These are phyloP conservation scores for Cymodocea nodosa DNA, from an alignment of 116 monocot genomes.

Conservation along the genomic window DNA sequence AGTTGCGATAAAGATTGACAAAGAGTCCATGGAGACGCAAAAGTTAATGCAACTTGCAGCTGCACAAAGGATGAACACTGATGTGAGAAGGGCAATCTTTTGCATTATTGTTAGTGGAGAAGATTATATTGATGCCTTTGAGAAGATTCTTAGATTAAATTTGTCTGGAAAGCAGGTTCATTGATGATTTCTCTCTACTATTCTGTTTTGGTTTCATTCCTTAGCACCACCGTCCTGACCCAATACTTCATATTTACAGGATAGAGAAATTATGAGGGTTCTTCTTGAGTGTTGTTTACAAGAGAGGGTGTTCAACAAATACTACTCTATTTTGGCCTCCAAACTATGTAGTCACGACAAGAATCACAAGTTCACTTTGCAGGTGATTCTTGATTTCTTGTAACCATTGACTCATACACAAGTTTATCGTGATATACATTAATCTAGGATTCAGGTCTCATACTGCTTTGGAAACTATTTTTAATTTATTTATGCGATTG, in stretches of 20 bases:
- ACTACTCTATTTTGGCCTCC: conserved; percentile 77
- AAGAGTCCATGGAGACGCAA: conserved; percentile 56
- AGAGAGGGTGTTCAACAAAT: conserved; percentile 89
- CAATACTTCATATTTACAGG: conserved; percentile 26
- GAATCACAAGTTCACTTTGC: conserved; percentile 94
- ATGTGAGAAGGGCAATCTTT: conserved; percentile 81
- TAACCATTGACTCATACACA: too few relatives aligned
- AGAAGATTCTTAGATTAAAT: conserved; percentile 76
- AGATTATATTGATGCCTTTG: conserved; percentile 95
- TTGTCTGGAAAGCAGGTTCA: conserved; percentile 86
- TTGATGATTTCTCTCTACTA: neutral
- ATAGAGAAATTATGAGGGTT: conserved; percentile 94
- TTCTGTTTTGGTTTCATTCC: neutral
- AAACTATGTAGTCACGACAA: conserved; percentile 89
- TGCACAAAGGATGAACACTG: conserved; percentile 88
- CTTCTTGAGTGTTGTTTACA: conserved; percentile 89
- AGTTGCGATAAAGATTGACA: conserved; percentile 39
- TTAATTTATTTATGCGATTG: neutral
- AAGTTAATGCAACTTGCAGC: conserved; percentile 79
- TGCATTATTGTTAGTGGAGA: conserved; percentile 97
- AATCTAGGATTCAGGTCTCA: neutral
- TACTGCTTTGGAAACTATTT: neutral
- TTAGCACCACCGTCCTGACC: neutral
- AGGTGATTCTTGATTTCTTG: conserved; percentile 25
- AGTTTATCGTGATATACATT: neutral